A percentile compares a stretch with the other conserved stretches of the same genome.
Conservation (phyloP, 176 grass and related monocot species). For the Aechmea fasciata region DNA sequence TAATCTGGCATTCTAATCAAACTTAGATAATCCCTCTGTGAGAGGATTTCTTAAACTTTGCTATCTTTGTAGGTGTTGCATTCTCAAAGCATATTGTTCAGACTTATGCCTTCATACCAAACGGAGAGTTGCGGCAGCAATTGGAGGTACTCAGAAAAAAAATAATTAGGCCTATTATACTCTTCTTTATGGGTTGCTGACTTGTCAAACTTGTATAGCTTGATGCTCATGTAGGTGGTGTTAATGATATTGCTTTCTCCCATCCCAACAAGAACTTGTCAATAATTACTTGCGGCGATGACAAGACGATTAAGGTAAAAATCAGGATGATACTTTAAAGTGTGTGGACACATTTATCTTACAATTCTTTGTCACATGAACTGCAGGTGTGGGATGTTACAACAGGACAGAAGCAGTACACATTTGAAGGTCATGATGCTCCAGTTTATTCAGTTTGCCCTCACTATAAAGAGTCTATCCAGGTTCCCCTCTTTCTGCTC, state of each 20-base stretch:
- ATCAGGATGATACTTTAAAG: neutral
- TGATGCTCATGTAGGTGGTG: conserved; percentile 92
- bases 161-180: conserved; percentile 7
- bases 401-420: conserved; percentile 86
- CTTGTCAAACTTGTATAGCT: conserved; percentile 49
- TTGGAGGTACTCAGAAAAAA: conserved; percentile 58
- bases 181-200: conserved; percentile 19
- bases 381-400: conserved; percentile 95
- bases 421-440: conserved; percentile 97
- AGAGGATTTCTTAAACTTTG: neutral
- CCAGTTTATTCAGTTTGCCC: conserved; percentile 97
- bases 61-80: conserved; percentile 68
- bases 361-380: conserved; percentile 14
- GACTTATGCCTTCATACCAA: conserved; percentile 68
- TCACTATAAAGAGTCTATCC: conserved; percentile 96
- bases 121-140: conserved; percentile 84
- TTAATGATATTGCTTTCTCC: conserved; percentile 99
- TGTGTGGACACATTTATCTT: neutral
- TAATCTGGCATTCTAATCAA: no score
- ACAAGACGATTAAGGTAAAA: conserved; percentile 89
- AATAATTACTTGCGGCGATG: conserved; percentile 97
- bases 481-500: conserved; percentile 40
- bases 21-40: no score
- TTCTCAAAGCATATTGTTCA: conserved; percentile 99
- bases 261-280: conserved; percentile 93